Conservation (phyloP, 2,329 filamentous ascomycete genomes). For the Trichoderma sp. region DNA sequence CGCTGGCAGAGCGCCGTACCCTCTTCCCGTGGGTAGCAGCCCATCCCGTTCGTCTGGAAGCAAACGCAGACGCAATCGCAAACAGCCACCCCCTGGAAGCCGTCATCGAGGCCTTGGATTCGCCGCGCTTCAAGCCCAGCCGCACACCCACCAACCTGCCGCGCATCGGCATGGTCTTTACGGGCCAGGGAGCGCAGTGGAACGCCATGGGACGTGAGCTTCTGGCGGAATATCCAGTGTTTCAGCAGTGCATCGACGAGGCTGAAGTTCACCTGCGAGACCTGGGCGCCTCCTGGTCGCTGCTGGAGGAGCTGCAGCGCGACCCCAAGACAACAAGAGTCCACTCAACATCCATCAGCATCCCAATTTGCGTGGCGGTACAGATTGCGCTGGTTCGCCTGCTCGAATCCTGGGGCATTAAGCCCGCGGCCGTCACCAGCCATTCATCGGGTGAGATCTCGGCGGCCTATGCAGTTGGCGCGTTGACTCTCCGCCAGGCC, state of each 20-base stretch:
- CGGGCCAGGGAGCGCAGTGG: constrained; percentile 12
- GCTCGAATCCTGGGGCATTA: background rate
- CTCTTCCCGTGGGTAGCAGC: background rate
- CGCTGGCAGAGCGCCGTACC: background rate
- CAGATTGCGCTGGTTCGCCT: constrained; percentile 9
- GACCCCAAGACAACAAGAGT: background rate
- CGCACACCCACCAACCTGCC: background rate
- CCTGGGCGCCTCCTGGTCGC: background rate
- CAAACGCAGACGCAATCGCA: background rate
- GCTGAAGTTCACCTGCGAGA: background rate
- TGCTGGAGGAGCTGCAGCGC: background rate
- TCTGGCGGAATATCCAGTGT: background rate
- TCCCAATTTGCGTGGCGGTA: background rate
- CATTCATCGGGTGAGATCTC: constrained; percentile 16
- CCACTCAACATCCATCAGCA: background rate
- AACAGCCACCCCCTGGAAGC: background rate
- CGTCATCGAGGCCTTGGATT: background rate
- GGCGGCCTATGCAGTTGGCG: constrained; percentile 5
- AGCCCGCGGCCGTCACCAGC: background rate
- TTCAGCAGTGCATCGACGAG: background rate
- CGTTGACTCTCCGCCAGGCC: background rate
- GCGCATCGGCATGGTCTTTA: background rate
- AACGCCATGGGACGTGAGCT: background rate
- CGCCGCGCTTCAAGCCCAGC: background rate
- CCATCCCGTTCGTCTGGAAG: background rate